Evolutionary conservation across 176 grass and related monocot genomes (phyloP), one percentile per base, ranked within the genome.

Genomic region (Oryza meyeriana): DNA sequence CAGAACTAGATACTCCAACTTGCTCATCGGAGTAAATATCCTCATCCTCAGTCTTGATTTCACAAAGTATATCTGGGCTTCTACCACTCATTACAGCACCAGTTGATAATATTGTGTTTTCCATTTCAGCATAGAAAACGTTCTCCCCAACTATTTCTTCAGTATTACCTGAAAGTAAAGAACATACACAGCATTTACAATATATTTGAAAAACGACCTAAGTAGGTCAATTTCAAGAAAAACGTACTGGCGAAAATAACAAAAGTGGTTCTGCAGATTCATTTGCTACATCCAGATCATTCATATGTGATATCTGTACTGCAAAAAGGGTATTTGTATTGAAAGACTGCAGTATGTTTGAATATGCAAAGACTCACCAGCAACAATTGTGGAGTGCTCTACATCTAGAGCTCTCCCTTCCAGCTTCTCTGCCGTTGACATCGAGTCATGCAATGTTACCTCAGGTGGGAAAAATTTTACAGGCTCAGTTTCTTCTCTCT

Each of bases 291-390:
- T 59, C n/a, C 20, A 59, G 55, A 25, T 22, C 55, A 42, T 77
- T 58, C 26, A 58, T 78, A 34, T 76, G 45, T 27, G n/a, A 45
- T 14, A 39, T 71, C 25, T 70, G 57, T 25, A 83, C 27, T 76
- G 20, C 25, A 74, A 66, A 26, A 79, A 61, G 2, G n/a, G 55
- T 25, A 41, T 4, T 6, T n/a, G 47, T 55, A 87, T 34, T 74
- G 33, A 22, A 84, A n/a, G 86, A 81, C 10, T 66, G 33, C 27
- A 71, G 59, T 61, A 12, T 6, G 3, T 47, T 67, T 26, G 39
- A 59, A 67, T 57, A 76, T 40, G 40, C 14, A 76, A 8, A 61
- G 11, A 78, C 88, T 84, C 52, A 94, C 92, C 72, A 64, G 29
- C 30, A 47, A 34, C 29, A 72, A 75, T 71, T 86, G 63, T 80